Base-by-base conservation (phyloP, 257 asterid genomes). In the Coffea canephora region DNA sequence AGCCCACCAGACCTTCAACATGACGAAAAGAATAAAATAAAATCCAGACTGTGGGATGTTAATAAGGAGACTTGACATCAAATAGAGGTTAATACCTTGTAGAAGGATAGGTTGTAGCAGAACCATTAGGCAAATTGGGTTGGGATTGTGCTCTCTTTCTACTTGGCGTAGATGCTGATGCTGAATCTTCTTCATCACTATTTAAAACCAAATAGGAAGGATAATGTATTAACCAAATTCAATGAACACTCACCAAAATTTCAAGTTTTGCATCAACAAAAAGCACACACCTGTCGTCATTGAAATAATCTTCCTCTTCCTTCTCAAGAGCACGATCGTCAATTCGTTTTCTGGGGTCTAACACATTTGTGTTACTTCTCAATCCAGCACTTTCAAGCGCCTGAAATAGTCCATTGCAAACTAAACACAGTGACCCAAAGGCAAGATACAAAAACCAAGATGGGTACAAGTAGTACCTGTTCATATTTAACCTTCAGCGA, bases 111-210 rank as follows among this genome's bases (percentile, higher is more conserved):
- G 83, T 87, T 4, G 83, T 79, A 73, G 89, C 83, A 79, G 94
- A 86, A 55, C 94, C 98, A 74, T 91, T 95, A 76, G 88, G 91
- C 80, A 89, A 69, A 79, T 77, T 78, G 13, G 93, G 86, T 76
- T 78, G 91, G 85, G 90, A 66, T 74, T 88, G 89, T 52, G 45
- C 80, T 64, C 71, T 85, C 66, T 81, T 90, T 57, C 86, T 81
- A 82, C 86, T 88, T 39, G 91, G 77, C 64, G 84, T 77, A 19
- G 85, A 85, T 36, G 95, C 95, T 12, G 98, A 92, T 45, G 95
- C 89, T 68, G 99, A 92, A 92, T 96, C 97, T 84, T 96, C 99
- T 82, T 96, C 99, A 78, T 94, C 97, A 62, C 99, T 94, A 86
- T 57, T 62, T 19, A 81, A 50, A 84, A 45, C 15, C 79, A 85